Base-by-base conservation (phyloP, 352 stramenopile species). In the Hyaloperonospora brassicae region DNA sequence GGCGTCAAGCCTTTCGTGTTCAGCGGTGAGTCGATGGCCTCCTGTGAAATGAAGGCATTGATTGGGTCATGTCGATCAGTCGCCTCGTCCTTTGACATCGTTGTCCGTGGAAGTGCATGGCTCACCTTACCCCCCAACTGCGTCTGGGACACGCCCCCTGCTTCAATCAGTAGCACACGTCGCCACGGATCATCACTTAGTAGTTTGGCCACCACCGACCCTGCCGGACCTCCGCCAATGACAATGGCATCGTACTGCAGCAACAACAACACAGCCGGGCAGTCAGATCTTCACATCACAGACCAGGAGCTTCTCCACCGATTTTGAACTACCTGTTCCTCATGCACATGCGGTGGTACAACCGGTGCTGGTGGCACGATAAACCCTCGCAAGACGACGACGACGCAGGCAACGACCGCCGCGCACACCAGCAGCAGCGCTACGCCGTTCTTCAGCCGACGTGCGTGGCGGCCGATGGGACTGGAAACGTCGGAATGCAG, bases 131-230 rank as follows among this genome's bases (percentile, higher is more conserved):
- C 78, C 1, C 78, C 78, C 31, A 88, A 43, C 47, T 83, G 62
- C 5, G 45, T 57, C 42, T 88, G 78, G 0, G 78, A 81, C 5
- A 76, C 68, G 25, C 76, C 68, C 1, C 78, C 78, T 11, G 78
- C 78, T 46, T 88, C 78, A 25, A 88, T 78, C 5, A 88, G 68
- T 34, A 88, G 61, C 55, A 88, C 78, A 6, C 70, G 75, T 46
- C 74, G 67, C 65, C 68, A 79, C 10, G 61, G 52, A 41, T 85
- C 70, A 39, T 88, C 73, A 17, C 71, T 73, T 6, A 88, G 52
- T 25, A 73, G 38, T 44, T 72, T 82, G 11, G 78, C 55, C 21
- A 85, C 61, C 22, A 88, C 72, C 1, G 75, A 69, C 2, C 78
- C 78, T 12, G 78, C 75, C 7, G 78, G 78, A 0, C 78, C 78